Percentiles rank a stretch among this genome's conserved stretches.
phyloP scores from a whole-genome alignment of 441 rosid genomes.

The Pelargonium myrrhifolium region DNA sequence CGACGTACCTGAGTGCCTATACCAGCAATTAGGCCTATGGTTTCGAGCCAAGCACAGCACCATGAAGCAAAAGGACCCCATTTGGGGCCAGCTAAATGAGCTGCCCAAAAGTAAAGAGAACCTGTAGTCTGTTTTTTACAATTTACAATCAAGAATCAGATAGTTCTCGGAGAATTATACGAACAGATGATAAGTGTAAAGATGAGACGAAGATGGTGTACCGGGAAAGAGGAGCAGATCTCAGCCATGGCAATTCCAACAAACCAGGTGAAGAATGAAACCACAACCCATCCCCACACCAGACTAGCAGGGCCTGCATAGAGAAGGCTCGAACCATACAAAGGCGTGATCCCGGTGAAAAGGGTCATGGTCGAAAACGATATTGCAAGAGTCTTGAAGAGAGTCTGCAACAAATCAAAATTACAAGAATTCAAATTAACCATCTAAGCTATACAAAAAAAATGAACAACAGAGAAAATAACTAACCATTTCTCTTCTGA shows the following conservation, averaged over 20 bases:
- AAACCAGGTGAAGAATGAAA: conserved; percentile 58
- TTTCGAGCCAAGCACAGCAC: conserved; percentile 68
- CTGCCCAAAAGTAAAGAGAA: conserved; percentile 66
- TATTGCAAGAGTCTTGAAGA: conserved; percentile 55
- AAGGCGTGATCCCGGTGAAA: conserved; percentile 47
- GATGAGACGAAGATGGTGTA: conserved; percentile 5
- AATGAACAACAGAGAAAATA: too few species aligned
- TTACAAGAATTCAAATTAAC: too few species aligned
- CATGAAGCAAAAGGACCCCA: conserved; percentile 70
- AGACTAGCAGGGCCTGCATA: conserved; percentile 54
- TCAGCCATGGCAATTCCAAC: conserved; percentile 62
- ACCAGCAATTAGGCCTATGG: conserved; percentile 52
- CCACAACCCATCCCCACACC: conserved; percentile 63
- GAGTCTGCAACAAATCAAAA: conserved; percentile 31
- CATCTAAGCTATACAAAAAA: too few species aligned
- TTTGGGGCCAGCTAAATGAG: conserved; percentile 56
- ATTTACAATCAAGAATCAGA: too few species aligned
- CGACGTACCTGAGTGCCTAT: conserved; percentile 52
- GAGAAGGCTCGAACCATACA: conserved; percentile 48
- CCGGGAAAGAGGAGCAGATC: conserved; percentile 62
- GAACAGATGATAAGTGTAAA: too few species aligned
- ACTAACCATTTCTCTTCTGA: conserved; percentile 62
- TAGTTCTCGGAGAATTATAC: too few species aligned
- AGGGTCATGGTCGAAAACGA: conserved; percentile 58
- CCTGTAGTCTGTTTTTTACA: conserved; percentile 43